Conservation (phyloP, 352 stramenopile species). For the Globisporangium takayamanum region DNA sequence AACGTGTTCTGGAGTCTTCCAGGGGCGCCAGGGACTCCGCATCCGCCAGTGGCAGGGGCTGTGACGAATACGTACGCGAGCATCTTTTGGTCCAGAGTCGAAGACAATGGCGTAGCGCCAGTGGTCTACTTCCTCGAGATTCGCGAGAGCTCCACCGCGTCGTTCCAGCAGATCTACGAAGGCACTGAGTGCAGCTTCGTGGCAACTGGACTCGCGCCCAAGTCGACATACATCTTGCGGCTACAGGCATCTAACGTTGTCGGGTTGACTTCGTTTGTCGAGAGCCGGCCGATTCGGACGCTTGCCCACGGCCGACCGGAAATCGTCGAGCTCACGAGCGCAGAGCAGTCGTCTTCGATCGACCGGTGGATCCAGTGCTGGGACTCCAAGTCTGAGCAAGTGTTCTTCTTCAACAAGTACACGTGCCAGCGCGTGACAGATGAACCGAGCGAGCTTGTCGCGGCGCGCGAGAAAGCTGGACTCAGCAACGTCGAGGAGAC, state of each 20-base stretch:
- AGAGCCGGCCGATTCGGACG: conserved; percentile 54
- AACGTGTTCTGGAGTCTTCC: conserved; percentile 56
- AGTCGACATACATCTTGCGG: conserved; percentile 56
- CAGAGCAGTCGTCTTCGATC: conserved; percentile 26
- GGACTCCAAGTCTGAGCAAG: conserved; percentile 75
- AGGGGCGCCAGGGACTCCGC: conserved; percentile 33
- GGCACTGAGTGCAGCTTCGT: conserved; percentile 62
- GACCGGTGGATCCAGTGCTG: conserved; percentile 85
- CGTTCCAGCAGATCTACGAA: conserved; percentile 49
- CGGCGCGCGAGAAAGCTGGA: conserved; percentile 33
- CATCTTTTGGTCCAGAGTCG: conserved; percentile 61
- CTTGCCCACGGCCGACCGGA: conserved; percentile 50
- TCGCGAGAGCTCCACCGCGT: conserved; percentile 20
- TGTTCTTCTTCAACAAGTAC: conserved; percentile 89
- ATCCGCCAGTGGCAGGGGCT: conserved; percentile 39
- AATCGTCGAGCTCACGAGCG: conserved; percentile 54
- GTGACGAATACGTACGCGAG: conserved; percentile 67
- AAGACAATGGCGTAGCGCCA: conserved; percentile 47
- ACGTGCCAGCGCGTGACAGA: conserved; percentile 62
- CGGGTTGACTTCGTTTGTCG: conserved; percentile 49
- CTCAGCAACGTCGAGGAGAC: conserved; percentile 48
- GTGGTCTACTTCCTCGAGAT: conserved; percentile 62
- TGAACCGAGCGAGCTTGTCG: conserved; percentile 42
- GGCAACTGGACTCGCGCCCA: conserved; percentile 32
- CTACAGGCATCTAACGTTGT: conserved; percentile 66